Percentiles rank a stretch among this genome's conserved stretches.
phyloP scores from a whole-genome alignment of 1,284 basidiomycete species.

The Sporisorium sorghi region DNA sequence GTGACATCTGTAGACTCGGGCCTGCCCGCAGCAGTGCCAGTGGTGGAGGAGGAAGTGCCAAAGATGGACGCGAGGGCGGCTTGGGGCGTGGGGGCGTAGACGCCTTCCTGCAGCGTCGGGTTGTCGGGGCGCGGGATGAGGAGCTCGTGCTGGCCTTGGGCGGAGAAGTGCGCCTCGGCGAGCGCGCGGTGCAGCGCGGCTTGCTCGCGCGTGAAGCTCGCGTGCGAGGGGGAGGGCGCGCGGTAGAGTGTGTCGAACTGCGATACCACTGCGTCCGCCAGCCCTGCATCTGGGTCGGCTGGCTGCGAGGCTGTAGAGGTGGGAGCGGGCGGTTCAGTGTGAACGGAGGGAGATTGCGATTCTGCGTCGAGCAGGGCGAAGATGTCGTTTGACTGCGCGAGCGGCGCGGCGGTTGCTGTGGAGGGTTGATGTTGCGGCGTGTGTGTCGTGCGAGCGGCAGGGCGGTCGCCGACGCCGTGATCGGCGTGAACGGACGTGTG shows the following conservation, averaged over 20 bases:
- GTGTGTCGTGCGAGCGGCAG: too few relatives aligned
- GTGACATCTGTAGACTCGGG: conserved; percentile 7
- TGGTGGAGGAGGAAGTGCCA: background rate
- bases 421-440: background rate
- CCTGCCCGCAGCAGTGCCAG: too few relatives aligned
- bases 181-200: conserved; percentile 31
- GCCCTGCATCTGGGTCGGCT: background rate
- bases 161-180: conserved; percentile 25
- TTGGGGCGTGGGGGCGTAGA: conserved; percentile 35
- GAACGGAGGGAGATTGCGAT: background rate
- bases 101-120: conserved; percentile 19
- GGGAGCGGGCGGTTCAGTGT: background rate
- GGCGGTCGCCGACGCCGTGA: too few relatives aligned
- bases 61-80: conserved; percentile 25
- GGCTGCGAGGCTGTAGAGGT: too few relatives aligned
- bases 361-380: conserved; percentile 38
- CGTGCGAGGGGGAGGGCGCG: conserved; percentile 31
- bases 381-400: conserved; percentile 29
- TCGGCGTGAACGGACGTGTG: conserved; percentile 22
- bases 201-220: conserved; percentile 37
- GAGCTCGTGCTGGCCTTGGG: conserved; percentile 24
- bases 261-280: conserved; percentile 1
- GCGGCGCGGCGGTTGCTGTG: conserved; percentile 11
- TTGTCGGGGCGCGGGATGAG: conserved; percentile 39
- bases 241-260: conserved; percentile 24